Base-by-base conservation (phyloP, 306 rosid genomes). In the Boehmeria nivea region DNA sequence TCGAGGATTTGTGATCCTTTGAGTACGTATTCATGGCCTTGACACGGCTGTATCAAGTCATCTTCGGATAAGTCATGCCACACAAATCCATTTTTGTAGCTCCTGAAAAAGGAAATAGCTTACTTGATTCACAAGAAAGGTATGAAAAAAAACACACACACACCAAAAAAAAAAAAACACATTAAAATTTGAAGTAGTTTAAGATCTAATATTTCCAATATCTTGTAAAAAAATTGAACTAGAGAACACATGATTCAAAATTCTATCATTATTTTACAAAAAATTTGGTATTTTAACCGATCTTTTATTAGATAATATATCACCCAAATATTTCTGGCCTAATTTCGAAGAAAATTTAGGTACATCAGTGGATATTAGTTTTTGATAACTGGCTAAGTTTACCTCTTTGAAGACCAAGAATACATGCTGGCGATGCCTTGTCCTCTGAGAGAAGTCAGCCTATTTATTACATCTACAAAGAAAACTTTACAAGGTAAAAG, bases 31-130 rank as follows among this genome's bases (percentile, higher is more conserved):
- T 85, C 94, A 40, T 65, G 72, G 37, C 81, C 82, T 50, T 61
- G 76, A 65, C 82, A 72, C 12, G 81, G 94, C 63, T 66, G 57
- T 51, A 82, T 85, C 48, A 74, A 63, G 51, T 85, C 89, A 6
- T 77, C 64, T 42, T 85, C 86, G 0, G 77, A 31, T 44, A 85
- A 68, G 65, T 85, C 94, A 55, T 82, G 86, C 94, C 94, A 85
- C 61, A 82, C 89, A 56, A 50, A 82, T 47, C 94, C 84, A n/a
- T 68, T 82, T 31, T 59, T 72, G 73, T 74, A 77, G 46, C 70
- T 73, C 77, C 89, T 77, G 61, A 5, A 55, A 37, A 24, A 6
- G 45, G 25, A 22, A 40, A 24, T 7, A 15, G 5, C 36, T 4
- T 4, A 4, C 27, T 66, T 64, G 67, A 59, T 51, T 40, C 59